A percentile compares a stretch with the other conserved stretches of the same genome.
Conservation (phyloP, 2,329 filamentous ascomycete species). For the Gyromitra esculenta region DNA sequence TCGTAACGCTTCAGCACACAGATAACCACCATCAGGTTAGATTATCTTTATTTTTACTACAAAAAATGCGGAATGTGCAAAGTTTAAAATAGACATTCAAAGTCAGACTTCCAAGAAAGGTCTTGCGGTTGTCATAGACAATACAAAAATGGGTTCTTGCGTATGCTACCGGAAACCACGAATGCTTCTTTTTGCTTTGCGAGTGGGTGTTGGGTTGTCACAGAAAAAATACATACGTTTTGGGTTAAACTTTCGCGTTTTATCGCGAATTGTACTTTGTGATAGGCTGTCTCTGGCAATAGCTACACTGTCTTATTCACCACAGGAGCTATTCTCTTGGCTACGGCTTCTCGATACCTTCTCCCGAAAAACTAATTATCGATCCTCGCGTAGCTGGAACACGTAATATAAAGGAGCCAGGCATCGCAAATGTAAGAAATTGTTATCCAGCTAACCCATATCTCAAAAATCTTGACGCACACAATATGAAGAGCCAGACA, state of each 20-base stretch:
- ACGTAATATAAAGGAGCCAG: not conserved
- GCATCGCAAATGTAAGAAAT: too few relatives aligned
- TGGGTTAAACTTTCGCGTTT: not conserved
- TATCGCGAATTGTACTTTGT: not conserved
- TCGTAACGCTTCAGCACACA: not conserved
- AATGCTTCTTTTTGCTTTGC: conserved; percentile 45
- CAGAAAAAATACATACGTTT: not conserved
- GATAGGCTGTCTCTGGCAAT: not conserved
- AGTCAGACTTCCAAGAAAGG: conserved; percentile 58
- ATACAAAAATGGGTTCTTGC: conserved; percentile 56
- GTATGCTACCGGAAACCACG: conserved; percentile 57
- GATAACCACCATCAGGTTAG: conserved; percentile 2
- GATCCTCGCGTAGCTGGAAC: not conserved
- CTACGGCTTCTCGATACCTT: not conserved
- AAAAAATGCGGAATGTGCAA: conserved; percentile 1
- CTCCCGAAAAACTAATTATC: not conserved
- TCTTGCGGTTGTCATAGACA: conserved; percentile 52
- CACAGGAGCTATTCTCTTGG: too few relatives aligned
- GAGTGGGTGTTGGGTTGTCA: not conserved
- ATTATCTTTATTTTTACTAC: not conserved
- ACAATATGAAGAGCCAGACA: not conserved
- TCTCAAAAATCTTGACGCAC: not conserved
- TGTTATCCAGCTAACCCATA: not conserved
- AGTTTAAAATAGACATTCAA: conserved; percentile 23
- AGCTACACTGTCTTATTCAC: not conserved